Percentiles rank a stretch among this genome's conserved stretches.
phyloP scores from a whole-genome alignment of 1,139 yeast species.

The Scheffersomyces stambukii region DNA sequence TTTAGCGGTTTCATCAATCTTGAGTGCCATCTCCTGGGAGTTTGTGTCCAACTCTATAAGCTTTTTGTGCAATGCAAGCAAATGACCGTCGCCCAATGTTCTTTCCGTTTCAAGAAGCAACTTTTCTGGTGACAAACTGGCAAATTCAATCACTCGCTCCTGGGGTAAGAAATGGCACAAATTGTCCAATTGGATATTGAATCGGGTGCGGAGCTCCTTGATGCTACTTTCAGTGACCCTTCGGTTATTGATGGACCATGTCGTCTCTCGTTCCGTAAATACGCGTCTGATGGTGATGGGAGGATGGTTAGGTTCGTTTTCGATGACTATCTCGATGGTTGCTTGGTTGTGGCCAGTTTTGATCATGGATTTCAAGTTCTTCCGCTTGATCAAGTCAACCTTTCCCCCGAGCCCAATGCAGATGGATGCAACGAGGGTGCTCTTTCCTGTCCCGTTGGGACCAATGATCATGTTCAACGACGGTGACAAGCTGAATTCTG shows the following conservation, averaged over 20 bases:
- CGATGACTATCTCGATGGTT: slow-evolving; percentile 61
- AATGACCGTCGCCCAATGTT: slow-evolving; percentile 64
- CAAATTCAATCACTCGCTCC: slow-evolving; percentile 92
- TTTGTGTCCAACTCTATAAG: slow-evolving; percentile 51
- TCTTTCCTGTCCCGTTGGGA: slow-evolving; percentile 96
- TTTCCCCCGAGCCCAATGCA: slow-evolving; percentile 87
- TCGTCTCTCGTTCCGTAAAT: slow-evolving; percentile 43
- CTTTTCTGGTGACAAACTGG: slow-evolving; percentile 72
- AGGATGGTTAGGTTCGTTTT: slow-evolving; percentile 31
- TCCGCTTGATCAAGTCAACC: slow-evolving; percentile 76
- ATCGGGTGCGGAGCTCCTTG: slow-evolving; percentile 37
- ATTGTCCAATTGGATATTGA: slow-evolving; percentile 84
- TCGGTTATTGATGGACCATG: slow-evolving; percentile 58
- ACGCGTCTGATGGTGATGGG: slow-evolving; percentile 32
- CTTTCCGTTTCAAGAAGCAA: slow-evolving; percentile 75
- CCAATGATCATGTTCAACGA: slow-evolving; percentile 90
- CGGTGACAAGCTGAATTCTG: slow-evolving; percentile 80
- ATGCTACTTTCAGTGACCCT: slow-evolving; percentile 43
- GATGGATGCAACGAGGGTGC: slow-evolving; percentile 89
- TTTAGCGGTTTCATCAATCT: slow-evolving; percentile 26
- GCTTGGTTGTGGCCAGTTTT: slow-evolving; percentile 64
- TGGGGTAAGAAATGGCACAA: slow-evolving; percentile 94
- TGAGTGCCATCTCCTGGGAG: slow-evolving; percentile 21
- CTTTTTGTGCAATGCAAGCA: slow-evolving; percentile 53
- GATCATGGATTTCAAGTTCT: slow-evolving; percentile 68